A percentile compares a stretch with the other conserved stretches of the same genome.
Evolutionary conservation across 176 grass and related monocot species (phyloP).

Genomic region (Carex kokanica): DNA sequence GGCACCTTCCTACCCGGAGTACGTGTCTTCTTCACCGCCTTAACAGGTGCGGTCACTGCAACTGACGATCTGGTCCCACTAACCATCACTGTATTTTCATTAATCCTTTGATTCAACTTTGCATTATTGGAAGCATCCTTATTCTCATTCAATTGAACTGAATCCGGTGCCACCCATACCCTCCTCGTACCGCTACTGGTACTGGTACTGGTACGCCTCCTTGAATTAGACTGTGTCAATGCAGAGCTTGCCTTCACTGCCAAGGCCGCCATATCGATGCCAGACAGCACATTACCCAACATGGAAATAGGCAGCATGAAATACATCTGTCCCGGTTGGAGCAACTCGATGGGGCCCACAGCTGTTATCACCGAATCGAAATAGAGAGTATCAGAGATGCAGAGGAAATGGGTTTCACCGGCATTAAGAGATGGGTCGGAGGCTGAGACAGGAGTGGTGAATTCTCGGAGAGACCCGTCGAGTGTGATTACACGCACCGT

Average conservation of each 20-base stretch:
- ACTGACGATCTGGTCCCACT: neutral
- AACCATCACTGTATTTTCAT: slow-evolving; percentile 28
- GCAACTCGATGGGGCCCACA: slow-evolving; percentile 23
- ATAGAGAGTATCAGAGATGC: slow-evolving; percentile 61
- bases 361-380: slow-evolving; percentile 35
- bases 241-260: slow-evolving; percentile 51
- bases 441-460: slow-evolving; percentile 10
- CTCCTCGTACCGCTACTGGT: neutral
- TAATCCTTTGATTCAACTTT: slow-evolving; percentile 40
- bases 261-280: slow-evolving; percentile 44
- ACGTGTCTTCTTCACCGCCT: neutral
- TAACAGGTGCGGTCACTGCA: neutral
- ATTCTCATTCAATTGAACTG: neutral
- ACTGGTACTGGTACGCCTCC: neutral
- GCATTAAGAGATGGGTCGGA: slow-evolving; percentile 27
- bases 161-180: slow-evolving; percentile 32
- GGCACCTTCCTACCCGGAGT: neutral
- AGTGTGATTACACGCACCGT: slow-evolving; percentile 34
- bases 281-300: slow-evolving; percentile 24
- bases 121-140: slow-evolving; percentile 1
- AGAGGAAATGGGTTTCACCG: slow-evolving; percentile 30
- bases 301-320: slow-evolving; percentile 43
- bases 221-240: slow-evolving; percentile 1
- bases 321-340: slow-evolving; percentile 44
- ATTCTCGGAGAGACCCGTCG: slow-evolving; percentile 55